These are phyloP conservation scores for Xanthoceras sorbifolium DNA, from an alignment of 345 rosid genomes.

Conservation along the genomic window DNA sequence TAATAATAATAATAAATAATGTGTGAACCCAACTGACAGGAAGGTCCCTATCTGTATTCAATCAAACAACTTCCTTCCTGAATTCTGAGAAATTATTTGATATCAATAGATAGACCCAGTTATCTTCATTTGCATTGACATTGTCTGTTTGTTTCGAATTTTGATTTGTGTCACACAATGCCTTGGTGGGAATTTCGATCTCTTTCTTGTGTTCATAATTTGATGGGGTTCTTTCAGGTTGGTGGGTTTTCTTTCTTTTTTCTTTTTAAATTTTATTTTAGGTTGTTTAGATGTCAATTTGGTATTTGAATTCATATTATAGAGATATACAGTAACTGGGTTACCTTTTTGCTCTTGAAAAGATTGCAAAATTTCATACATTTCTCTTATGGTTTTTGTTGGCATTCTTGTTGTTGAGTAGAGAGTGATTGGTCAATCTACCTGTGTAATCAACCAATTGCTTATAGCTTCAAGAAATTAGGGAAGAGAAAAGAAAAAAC, in stretches of 20 bases:
- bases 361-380: not conserved
- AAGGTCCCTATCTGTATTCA: constrained; percentile 12
- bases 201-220: constrained; percentile 32
- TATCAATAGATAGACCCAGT: not conserved
- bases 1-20: no score
- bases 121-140: not conserved
- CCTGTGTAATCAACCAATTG: no score
- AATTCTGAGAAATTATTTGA: constrained; percentile 10
- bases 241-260: no score
- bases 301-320: not conserved
- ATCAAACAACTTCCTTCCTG: not conserved
- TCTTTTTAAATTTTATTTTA: no score
- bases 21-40: not conserved
- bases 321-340: not conserved
- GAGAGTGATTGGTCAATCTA: not conserved
- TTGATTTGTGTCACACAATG: constrained; percentile 28
- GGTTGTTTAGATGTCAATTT: constrained; percentile 3
- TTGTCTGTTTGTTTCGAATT: constrained; percentile 4
- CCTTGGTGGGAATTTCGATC: constrained; percentile 34
- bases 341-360: not conserved
- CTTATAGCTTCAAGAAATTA: not conserved
- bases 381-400: not conserved
- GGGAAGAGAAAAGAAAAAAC: not conserved
- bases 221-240: constrained; percentile 31
- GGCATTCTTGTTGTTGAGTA: not conserved